Percentiles rank a stretch among this genome's conserved stretches.
These are phyloP conservation scores for Hyphodiscus sp. DNA, from an alignment of 2,329 filamentous ascomycete genomes.

Conservation along the genomic window DNA sequence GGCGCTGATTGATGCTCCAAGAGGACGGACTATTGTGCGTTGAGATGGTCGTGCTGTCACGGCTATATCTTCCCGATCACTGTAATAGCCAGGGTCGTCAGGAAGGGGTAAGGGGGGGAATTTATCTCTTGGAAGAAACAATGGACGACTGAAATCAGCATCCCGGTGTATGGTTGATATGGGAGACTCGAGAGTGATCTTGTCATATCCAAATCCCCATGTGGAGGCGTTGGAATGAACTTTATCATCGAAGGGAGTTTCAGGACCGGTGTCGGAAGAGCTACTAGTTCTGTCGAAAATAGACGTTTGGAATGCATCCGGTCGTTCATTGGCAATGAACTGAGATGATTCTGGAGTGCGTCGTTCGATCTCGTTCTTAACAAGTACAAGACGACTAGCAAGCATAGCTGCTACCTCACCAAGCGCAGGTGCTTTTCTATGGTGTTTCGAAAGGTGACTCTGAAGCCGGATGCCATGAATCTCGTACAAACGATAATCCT, in stretches of 20 bases:
- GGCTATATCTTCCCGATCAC: slow-evolving; percentile 21
- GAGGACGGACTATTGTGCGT: slow-evolving; percentile 6
- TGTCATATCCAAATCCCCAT: slow-evolving; percentile 21
- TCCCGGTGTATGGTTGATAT: background rate
- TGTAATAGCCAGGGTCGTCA: slow-evolving; percentile 26
- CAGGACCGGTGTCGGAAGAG: slow-evolving; percentile 41
- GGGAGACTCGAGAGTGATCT: slow-evolving; percentile 23
- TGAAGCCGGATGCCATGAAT: slow-evolving; percentile 44
- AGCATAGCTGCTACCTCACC: slow-evolving; percentile 31
- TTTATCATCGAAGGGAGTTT: slow-evolving; percentile 30
- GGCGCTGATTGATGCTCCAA: slow-evolving; percentile 8
- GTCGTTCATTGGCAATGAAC: slow-evolving; percentile 32
- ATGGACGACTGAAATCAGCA: background rate
- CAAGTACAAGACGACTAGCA: slow-evolving; percentile 32
- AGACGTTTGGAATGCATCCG: slow-evolving; percentile 33
- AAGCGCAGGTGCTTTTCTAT: slow-evolving; percentile 25
- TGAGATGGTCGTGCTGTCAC: slow-evolving; percentile 18
- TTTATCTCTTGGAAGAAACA: slow-evolving; percentile 2
- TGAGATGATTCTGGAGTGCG: slow-evolving; percentile 37
- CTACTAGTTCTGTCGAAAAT: slow-evolving; percentile 47
- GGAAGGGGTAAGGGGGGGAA: slow-evolving; percentile 12
- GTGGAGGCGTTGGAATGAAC: slow-evolving; percentile 21
- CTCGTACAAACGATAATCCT: slow-evolving; percentile 46
- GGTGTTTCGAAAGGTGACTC: slow-evolving; percentile 36
- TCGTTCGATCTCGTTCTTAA: slow-evolving; percentile 37